Percentiles rank a stretch among this genome's conserved stretches.
These are phyloP conservation scores for Picochlorum costavermella DNA, from an alignment of 139 green algal species.

Conservation along the genomic window DNA sequence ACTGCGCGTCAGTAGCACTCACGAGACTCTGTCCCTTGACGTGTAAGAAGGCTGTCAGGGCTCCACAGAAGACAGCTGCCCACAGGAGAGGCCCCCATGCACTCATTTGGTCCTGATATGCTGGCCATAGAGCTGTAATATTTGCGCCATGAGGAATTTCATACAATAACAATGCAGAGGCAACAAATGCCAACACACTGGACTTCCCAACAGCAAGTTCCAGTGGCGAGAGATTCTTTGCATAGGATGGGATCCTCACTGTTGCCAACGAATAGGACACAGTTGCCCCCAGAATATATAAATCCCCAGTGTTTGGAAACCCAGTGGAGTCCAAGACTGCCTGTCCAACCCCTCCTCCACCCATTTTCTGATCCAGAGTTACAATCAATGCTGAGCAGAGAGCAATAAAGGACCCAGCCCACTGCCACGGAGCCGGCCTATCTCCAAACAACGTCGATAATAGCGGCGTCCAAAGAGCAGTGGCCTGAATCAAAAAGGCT, in stretches of 20 bases:
- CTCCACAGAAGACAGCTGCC: conserved; percentile 15
- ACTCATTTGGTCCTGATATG: background rate
- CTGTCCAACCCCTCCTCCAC: background rate
- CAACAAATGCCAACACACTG: conserved; percentile 9
- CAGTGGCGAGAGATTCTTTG: conserved; percentile 14
- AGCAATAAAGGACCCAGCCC: conserved; percentile 21
- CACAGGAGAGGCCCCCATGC: conserved; percentile 13
- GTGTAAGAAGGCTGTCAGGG: conserved; percentile 14
- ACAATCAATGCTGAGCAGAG: conserved; percentile 25
- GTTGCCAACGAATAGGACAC: conserved; percentile 24
- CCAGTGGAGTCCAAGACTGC: background rate
- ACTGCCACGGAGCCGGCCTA: conserved; percentile 3
- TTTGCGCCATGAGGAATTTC: background rate
- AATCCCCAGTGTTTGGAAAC: background rate
- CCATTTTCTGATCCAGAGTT: conserved; percentile 8
- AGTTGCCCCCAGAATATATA: conserved; percentile 16
- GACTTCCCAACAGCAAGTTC: conserved; percentile 25
- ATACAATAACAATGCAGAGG: background rate
- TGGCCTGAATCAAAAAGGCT: conserved; percentile 33
- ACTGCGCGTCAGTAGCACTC: conserved; percentile 16
- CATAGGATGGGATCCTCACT: conserved; percentile 22
- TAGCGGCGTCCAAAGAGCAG: conserved; percentile 22
- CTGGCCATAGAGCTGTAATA: background rate
- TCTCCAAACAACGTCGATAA: conserved; percentile 16
- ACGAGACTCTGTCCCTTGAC: conserved; percentile 29